Evolutionary conservation across 2,329 filamentous ascomycete genomes (phyloP), one percentile per base, ranked within the genome.

Genomic region (Parasarocladium wereldwijsianum): DNA sequence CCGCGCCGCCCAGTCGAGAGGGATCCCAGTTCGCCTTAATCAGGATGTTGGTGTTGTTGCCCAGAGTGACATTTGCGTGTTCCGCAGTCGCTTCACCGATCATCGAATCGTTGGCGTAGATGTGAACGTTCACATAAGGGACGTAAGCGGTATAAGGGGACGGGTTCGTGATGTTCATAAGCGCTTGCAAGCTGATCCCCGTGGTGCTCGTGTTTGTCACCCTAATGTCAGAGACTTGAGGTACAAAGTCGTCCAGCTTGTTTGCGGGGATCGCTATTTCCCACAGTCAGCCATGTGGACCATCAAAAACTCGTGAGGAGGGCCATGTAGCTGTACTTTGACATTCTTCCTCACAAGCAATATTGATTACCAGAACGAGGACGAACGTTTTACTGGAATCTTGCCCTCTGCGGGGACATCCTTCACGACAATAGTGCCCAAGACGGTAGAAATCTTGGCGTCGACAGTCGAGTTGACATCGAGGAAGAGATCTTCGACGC

Each of bases 341-440:
- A 34, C 24, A 18, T 32, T 31, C 29, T 31, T 40, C 43, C 38
- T 44, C 41, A 40, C 39, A 41, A 40, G 38, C 43, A 34, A 33
- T 36, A 38, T 34, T 35, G 35, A 43, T 42, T 50, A 53, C 45
- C 48, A 50, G 60, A 66, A 60, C 56, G 63, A 64, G 55, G 64
- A 83, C 86, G 74, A 77, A 93, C 85, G 81, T 70, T 93, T 92
- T 61, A 96, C 72, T 55, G 81, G 81, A 47, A 98, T 76, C 46
- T 76, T 70, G 43, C 90, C 86, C 60, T 85, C 67, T 51, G 73
- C 84, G 27, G 87, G 87, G 44, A 98, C 78, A 40, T 78, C 74
- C 52, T 82, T 83, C 44, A 96, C 61, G 32, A 78, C 67, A 45
- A 96, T 70, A 41, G 76, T 63, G 28, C 90, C 90, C 38, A 98